Evolutionary conservation across 2,329 filamentous ascomycete genomes (phyloP).

Genomic region (Hymenoscyphus fraxineus): DNA sequence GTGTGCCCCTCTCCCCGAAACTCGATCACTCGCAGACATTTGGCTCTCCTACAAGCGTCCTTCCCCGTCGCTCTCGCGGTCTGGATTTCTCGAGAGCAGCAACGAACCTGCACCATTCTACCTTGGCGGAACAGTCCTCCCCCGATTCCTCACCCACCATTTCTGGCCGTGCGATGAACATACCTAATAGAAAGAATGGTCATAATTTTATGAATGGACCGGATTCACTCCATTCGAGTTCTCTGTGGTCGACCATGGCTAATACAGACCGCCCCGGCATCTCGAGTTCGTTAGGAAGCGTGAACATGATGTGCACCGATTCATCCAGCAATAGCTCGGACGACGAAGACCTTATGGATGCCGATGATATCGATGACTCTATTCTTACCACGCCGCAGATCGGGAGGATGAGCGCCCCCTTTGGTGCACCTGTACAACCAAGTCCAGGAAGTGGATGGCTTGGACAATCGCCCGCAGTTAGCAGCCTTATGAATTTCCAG

Average conservation of each 20-base stretch:
- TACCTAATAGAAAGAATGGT: slow-evolving; percentile 49
- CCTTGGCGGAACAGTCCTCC: slow-evolving; percentile 79
- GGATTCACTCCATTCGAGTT: slow-evolving; percentile 60
- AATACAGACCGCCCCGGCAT: slow-evolving; percentile 66
- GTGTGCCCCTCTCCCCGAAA: slow-evolving; percentile 74
- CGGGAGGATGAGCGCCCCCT: slow-evolving; percentile 52
- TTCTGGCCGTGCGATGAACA: slow-evolving; percentile 64
- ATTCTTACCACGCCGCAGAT: slow-evolving; percentile 82
- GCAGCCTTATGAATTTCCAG: slow-evolving; percentile 77
- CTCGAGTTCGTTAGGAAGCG: slow-evolving; percentile 61
- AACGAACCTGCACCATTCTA: slow-evolving; percentile 93
- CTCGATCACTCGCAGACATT: slow-evolving; percentile 81
- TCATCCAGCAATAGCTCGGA: slow-evolving; percentile 70
- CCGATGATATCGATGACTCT: slow-evolving; percentile 69
- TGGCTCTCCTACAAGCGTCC: slow-evolving; percentile 79
- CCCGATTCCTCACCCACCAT: slow-evolving; percentile 89
- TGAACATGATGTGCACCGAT: slow-evolving; percentile 69
- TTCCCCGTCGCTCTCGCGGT: slow-evolving; percentile 84
- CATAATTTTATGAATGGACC: slow-evolving; percentile 47
- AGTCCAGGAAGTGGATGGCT: slow-evolving; percentile 61
- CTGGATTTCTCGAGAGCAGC: slow-evolving; percentile 91
- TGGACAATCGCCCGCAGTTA: slow-evolving; percentile 65
- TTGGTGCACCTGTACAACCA: slow-evolving; percentile 38
- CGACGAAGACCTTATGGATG: slow-evolving; percentile 67
- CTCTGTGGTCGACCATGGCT: slow-evolving; percentile 67